Evolutionary conservation across 208 protist species (phyloP), one percentile per base, ranked within the genome.

Genomic region (Leishmania arabica): DNA sequence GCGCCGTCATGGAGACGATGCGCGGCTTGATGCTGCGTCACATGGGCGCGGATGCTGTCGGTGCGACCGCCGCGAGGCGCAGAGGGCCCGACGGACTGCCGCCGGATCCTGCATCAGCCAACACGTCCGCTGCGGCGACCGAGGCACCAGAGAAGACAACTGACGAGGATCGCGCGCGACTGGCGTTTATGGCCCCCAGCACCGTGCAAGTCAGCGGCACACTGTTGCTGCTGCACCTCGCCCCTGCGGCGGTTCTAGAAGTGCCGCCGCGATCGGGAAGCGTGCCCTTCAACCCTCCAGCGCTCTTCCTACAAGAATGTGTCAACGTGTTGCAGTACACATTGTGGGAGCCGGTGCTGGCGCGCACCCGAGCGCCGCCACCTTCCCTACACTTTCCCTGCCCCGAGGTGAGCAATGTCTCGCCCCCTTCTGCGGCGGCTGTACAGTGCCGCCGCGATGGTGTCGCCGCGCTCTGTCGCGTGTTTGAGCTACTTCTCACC

Each of bases 161-260:
- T 17, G 81, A 79, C 8, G 78, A 83, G 8, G 75, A 87, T 51
- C 66, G 42, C 21, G 77, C 42, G 40, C 77, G 71, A 40, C 62
- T 86, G 19, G 70, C 54, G 5, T 87, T 87, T 60, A 87, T 84
- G 84, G 86, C 79, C 21, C 71, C 83, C 21, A 83, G 75, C 53
- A 72, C 74, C 27, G 68, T 81, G 51, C 60, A 81, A 40, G 77
- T 86, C 27, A 82, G 80, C 42, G 88, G 89, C 0, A 72, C 77
- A n/a, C 82, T 94, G 13, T 65, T 94, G 72, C 60, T 89, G 53
- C 83, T 94, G 49, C 89, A 92, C 71, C 91, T 92, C 81, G 88
- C 84, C 51, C 84, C 87, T 3, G 78, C 84, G 1, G 80, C 76
- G 6, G 56, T 80, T 49, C 53, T 89, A 42, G 75, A 78, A 21